Conservation (phyloP, 371 early-diverging fungal genomes). For the Saksenaea oblongispora region DNA sequence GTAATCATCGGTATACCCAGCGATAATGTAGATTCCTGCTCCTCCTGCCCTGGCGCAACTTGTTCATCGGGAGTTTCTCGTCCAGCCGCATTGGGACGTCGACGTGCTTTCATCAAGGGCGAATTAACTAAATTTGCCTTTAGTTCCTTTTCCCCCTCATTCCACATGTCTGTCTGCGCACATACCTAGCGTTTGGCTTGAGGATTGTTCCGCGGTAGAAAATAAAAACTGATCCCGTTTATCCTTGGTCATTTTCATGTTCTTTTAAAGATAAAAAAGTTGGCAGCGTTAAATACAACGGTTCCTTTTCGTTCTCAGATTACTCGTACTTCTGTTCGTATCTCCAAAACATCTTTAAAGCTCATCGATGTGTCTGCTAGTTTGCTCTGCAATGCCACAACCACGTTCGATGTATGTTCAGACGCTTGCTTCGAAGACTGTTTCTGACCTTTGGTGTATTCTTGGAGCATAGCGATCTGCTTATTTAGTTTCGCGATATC, state of each 20-base stretch:
- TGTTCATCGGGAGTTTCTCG: slow-evolving; percentile 13
- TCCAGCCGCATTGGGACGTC: slow-evolving; percentile 22
- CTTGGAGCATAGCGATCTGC: slow-evolving; percentile 86
- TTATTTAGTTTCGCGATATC: slow-evolving; percentile 91
- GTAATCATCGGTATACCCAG: slow-evolving; percentile 54
- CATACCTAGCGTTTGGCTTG: slow-evolving; percentile 34
- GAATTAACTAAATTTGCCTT: slow-evolving; percentile 45
- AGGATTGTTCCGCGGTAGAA: slow-evolving; percentile 38
- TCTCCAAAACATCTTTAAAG: slow-evolving; percentile 93
- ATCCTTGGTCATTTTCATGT: slow-evolving; percentile 75
- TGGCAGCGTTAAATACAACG: too few relatives aligned
- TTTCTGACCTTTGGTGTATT: slow-evolving; percentile 52
- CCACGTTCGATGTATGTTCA: slow-evolving; percentile 93
- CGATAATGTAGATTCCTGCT: slow-evolving; percentile 45
- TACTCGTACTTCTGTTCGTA: slow-evolving; percentile 74
- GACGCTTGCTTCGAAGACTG: slow-evolving; percentile 71
- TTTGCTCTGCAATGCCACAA: slow-evolving; percentile 87
- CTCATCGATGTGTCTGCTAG: slow-evolving; percentile 86
- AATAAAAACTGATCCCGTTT: slow-evolving; percentile 65
- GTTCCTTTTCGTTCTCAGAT: neutral
- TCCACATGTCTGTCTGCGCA: neutral
- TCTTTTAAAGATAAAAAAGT: slow-evolving; percentile 30
- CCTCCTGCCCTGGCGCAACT: slow-evolving; percentile 12
- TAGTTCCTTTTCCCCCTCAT: neutral
- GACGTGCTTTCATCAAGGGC: slow-evolving; percentile 58